Conservation (phyloP, 2,329 filamentous ascomycete species). For the Ramularia endophylla region DNA sequence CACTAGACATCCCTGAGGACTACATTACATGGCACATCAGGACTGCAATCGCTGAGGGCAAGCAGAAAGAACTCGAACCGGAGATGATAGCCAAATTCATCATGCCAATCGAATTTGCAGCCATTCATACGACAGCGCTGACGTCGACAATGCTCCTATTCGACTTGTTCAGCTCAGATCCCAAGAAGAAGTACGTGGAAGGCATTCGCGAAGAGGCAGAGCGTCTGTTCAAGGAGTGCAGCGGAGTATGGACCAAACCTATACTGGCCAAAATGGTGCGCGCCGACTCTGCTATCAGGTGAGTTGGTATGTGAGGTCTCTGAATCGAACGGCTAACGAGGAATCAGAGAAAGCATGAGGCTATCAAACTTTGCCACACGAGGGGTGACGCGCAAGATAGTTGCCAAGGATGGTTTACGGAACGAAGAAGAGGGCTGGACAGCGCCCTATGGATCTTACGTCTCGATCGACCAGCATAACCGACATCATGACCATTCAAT, state of each 20-base stretch:
- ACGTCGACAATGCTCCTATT: conserved; percentile 46
- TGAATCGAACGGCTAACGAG: no score
- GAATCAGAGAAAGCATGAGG: conserved; percentile 27
- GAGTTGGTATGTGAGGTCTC: no score
- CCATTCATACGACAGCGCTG: conserved; percentile 53
- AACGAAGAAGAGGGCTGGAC: conserved; percentile 18
- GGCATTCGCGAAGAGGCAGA: conserved; percentile 27
- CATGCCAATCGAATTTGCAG: conserved; percentile 53
- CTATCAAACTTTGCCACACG: conserved; percentile 20
- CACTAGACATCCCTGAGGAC: conserved; percentile 48
- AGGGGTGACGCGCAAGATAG: conserved; percentile 24
- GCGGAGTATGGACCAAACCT: conserved; percentile 20
- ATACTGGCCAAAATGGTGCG: conserved; percentile 22
- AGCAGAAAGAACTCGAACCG: conserved; percentile 41
- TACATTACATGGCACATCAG: conserved; percentile 54
- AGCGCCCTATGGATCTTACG: conserved; percentile 19
- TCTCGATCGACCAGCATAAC: conserved; percentile 19
- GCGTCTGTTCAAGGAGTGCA: conserved; percentile 11
- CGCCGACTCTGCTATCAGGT: conserved; percentile 24
- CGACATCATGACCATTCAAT: conserved; percentile 27
- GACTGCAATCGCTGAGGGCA: conserved; percentile 43
- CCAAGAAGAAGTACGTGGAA: conserved; percentile 32
- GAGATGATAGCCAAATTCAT: conserved; percentile 46
- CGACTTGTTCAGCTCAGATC: conserved; percentile 41
- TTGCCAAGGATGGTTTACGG: conserved; percentile 21